Conservation (phyloP, 371 early-diverging fungal genomes). For the Apophysomyces ossiformis region DNA sequence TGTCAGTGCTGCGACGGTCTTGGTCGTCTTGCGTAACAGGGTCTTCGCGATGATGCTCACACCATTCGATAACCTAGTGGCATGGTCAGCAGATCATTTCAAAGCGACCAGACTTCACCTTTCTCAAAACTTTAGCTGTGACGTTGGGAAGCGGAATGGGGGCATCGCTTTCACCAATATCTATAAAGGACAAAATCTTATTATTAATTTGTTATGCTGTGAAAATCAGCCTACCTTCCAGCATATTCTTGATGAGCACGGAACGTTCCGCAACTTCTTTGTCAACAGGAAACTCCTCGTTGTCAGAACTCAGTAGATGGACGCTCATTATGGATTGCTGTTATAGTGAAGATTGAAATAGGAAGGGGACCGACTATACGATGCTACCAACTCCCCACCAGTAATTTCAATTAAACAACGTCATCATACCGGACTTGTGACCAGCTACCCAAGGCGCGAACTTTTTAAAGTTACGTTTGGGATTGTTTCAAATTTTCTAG, state of each 20-base stretch:
- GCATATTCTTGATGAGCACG: conserved; percentile 91
- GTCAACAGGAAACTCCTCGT: conserved; percentile 76
- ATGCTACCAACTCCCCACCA: background rate
- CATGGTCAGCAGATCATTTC: background rate
- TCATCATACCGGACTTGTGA: no score
- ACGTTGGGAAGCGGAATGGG: conserved; percentile 86
- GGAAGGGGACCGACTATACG: background rate
- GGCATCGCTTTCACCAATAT: conserved; percentile 76
- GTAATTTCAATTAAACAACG: no score
- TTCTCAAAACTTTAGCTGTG: conserved; percentile 67
- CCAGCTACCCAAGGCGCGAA: no score
- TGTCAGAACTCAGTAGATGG: conserved; percentile 66
- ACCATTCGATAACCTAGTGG: conserved; percentile 77
- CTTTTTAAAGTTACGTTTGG: no score
- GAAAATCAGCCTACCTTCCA: conserved; percentile 63
- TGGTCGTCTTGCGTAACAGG: conserved; percentile 64
- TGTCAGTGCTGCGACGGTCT: conserved; percentile 56
- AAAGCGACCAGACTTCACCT: conserved; percentile 46
- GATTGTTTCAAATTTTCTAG: no score
- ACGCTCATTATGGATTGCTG: conserved; percentile 34
- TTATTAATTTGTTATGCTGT: background rate
- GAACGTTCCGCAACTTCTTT: conserved; percentile 88
- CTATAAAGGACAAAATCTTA: conserved; percentile 35
- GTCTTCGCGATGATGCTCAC: conserved; percentile 78
- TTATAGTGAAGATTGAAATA: background rate